Percentiles rank a stretch among this genome's conserved stretches.
Conservation (phyloP, 1,284 basidiomycete genomes). For the Stereum hirsutum region DNA sequence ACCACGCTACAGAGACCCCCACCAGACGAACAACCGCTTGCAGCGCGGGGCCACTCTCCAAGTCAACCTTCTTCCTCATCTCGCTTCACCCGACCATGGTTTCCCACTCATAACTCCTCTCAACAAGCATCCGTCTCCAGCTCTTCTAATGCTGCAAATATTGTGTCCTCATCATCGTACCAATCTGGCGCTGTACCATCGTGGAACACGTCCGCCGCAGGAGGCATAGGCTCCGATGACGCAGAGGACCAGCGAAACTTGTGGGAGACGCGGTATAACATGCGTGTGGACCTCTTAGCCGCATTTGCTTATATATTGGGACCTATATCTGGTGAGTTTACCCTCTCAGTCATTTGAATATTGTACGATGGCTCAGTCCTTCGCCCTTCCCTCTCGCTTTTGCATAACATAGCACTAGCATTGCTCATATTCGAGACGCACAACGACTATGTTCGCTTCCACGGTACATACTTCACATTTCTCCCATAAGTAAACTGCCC, state of each 20-base stretch:
- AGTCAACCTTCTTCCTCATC: slow-evolving; percentile 19
- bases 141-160: too few relatives aligned
- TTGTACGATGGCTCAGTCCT: not conserved
- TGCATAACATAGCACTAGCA: slow-evolving; percentile 37
- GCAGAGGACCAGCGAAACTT: slow-evolving; percentile 47
- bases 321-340: slow-evolving; percentile 61
- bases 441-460: slow-evolving; percentile 77
- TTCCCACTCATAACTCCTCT: slow-evolving; percentile 32
- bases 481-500: too few relatives aligned
- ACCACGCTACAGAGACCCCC: slow-evolving; percentile 37
- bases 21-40: slow-evolving; percentile 42
- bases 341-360: not conserved
- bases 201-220: slow-evolving; percentile 38
- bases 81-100: slow-evolving; percentile 42
- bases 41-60: too few relatives aligned
- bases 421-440: slow-evolving; percentile 71
- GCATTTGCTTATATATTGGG: slow-evolving; percentile 65
- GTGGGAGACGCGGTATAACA: slow-evolving; percentile 67
- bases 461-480: slow-evolving; percentile 36
- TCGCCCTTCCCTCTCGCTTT: not conserved
- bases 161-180: too few relatives aligned
- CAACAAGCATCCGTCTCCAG: too few relatives aligned
- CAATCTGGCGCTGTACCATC: slow-evolving; percentile 64
- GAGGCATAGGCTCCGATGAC: slow-evolving; percentile 30
- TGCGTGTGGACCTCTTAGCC: slow-evolving; percentile 64